Conservation (phyloP, 345 rosid genomes). For the Moricandia moricandioides region DNA sequence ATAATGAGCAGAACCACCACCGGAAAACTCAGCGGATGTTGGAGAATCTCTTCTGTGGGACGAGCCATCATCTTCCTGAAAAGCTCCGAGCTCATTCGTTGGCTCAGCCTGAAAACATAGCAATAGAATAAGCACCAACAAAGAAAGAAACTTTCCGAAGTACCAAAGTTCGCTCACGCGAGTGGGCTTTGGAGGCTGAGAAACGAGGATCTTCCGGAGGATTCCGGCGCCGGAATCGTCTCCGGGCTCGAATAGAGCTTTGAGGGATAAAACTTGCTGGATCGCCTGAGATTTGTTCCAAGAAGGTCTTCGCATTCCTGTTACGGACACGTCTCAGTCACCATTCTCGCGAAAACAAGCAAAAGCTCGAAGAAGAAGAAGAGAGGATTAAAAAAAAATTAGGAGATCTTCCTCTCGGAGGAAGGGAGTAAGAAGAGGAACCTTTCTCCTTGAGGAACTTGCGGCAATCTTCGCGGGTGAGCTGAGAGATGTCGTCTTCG, state of each 20-base stretch:
- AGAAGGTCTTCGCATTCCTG: conserved; percentile 95
- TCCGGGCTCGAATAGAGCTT: conserved; percentile 62
- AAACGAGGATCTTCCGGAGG: conserved; percentile 56
- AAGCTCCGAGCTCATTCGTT: conserved; percentile 44
- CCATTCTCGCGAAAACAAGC: conserved; percentile 7
- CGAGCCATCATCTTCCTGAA: conserved; percentile 43
- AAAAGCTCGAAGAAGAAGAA: neutral
- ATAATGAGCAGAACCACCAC: conserved; percentile 26
- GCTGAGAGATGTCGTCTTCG: conserved; percentile 97
- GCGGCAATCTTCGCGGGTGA: conserved; percentile 95
- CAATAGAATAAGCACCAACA: no score
- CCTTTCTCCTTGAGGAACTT: conserved; percentile 88
- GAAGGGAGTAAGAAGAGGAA: conserved; percentile 5
- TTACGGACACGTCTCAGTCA: conserved; percentile 48
- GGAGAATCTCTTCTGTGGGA: conserved; percentile 46
- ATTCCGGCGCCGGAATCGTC: conserved; percentile 70
- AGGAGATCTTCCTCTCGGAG: neutral
- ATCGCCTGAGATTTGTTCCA: conserved; percentile 99
- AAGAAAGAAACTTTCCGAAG: neutral
- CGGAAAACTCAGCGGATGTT: conserved; percentile 42
- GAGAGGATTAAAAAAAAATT: neutral
- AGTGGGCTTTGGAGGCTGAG: conserved; percentile 40
- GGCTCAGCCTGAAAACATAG: conserved; percentile 47
- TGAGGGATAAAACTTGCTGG: conserved; percentile 86
- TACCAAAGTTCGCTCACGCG: conserved; percentile 35